Conservation (phyloP, 192 early-diverging fungal genomes). For the Mortierella alpina region DNA sequence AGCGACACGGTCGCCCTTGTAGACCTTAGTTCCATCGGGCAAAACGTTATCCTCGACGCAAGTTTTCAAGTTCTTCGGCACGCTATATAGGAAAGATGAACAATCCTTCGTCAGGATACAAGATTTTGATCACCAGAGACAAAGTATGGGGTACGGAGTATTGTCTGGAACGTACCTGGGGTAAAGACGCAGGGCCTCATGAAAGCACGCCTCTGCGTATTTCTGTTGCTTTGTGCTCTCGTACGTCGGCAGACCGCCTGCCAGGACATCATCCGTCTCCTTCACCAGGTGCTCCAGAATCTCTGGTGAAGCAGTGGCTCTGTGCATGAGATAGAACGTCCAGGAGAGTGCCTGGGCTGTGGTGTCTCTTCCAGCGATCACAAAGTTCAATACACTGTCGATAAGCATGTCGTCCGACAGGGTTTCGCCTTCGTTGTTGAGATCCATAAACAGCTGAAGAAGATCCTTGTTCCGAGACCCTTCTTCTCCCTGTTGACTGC, state of each 20-base stretch:
- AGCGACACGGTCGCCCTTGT: constrained; percentile 59
- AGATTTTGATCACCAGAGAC: too few relatives aligned
- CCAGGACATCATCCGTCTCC: constrained; percentile 44
- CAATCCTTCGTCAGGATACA: too few relatives aligned
- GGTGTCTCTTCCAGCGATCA: constrained; percentile 63
- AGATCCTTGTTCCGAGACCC: constrained; percentile 27
- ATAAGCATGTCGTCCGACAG: constrained; percentile 54
- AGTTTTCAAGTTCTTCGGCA: constrained; percentile 66
- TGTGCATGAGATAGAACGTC: constrained; percentile 59
- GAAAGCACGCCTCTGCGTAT: constrained; percentile 56
- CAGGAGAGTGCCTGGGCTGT: constrained; percentile 61
- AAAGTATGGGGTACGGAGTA: too few relatives aligned
- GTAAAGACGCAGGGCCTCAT: constrained; percentile 71
- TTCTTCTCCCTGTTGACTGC: constrained; percentile 5
- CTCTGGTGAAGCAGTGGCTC: constrained; percentile 41
- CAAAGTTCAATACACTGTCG: constrained; percentile 60
- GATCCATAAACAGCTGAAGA: constrained; percentile 58
- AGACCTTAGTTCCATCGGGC: constrained; percentile 69
- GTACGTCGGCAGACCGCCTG: constrained; percentile 22
- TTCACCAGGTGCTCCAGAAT: constrained; percentile 25
- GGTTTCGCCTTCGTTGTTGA: constrained; percentile 33
- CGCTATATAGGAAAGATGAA: constrained; percentile 16
- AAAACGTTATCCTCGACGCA: constrained; percentile 66
- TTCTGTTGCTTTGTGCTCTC: constrained; percentile 46
- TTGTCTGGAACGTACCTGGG: constrained; percentile 31